Evolutionary conservation across 495 filamentous ascomycete genomes (phyloP).

Genomic region (Neurospora sublineolata): DNA sequence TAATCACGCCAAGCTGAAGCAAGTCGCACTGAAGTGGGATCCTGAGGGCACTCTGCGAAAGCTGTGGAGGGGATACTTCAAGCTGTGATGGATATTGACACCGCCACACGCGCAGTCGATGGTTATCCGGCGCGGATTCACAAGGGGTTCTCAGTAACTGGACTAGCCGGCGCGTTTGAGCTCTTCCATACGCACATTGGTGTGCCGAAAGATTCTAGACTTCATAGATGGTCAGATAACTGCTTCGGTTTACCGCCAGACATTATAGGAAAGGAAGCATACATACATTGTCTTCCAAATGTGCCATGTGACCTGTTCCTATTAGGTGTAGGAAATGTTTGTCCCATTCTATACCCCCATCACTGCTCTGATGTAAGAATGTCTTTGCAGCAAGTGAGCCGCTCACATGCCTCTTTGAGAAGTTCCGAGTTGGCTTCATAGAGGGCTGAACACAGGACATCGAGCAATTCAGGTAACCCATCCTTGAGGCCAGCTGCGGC

Average conservation of each 20-base stretch:
- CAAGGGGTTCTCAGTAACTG: background rate
- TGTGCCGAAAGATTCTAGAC: background rate
- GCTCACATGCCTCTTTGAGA: constrained; percentile 30
- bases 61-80: constrained; percentile 30
- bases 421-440: constrained; percentile 34
- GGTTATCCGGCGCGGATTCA: background rate
- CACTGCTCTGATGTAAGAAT: constrained; percentile 14
- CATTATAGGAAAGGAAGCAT: background rate
- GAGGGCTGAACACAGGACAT: constrained; percentile 28
- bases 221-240: background rate
- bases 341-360: background rate
- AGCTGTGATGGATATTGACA: constrained; percentile 8
- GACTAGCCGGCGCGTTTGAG: background rate
- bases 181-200: background rate
- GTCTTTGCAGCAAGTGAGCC: constrained; percentile 33
- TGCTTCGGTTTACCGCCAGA: background rate
- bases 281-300: background rate
- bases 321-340: background rate
- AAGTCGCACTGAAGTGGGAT: constrained; percentile 33
- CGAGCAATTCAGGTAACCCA: constrained; percentile 32
- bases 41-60: constrained; percentile 29
- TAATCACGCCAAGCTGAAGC: constrained; percentile 24
- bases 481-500: constrained; percentile 24
- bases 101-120: background rate
- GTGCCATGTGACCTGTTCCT: background rate